A percentile compares a stretch with the other conserved stretches of the same genome.
Evolutionary conservation across 2,329 filamentous ascomycete species (phyloP).

Genomic region (Ophiostoma ulmi): DNA sequence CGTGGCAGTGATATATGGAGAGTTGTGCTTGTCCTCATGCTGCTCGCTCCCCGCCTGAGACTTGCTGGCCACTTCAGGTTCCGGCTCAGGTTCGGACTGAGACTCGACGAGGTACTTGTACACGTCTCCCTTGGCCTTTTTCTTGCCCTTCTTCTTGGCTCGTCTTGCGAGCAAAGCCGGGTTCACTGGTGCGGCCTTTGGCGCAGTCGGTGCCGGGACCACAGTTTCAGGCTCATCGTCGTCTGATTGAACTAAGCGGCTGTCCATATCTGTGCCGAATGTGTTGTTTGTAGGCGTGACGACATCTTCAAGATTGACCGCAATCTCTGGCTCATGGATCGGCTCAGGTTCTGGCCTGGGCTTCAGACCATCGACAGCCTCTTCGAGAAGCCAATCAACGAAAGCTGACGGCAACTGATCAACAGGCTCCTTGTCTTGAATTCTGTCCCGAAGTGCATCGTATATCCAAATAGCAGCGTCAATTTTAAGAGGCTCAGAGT

Average conservation of each 20-base stretch:
- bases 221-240: not conserved
- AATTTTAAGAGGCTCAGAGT: not conserved
- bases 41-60: not conserved
- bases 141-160: constrained; percentile 18
- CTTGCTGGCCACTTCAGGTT: not conserved
- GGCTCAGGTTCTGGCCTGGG: not conserved
- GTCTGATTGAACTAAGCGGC: not conserved
- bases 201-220: not conserved
- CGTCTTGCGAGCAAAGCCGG: constrained; percentile 6
- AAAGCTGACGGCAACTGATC: constrained; percentile 11
- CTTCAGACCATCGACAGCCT: not conserved
- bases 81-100: not conserved
- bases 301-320: not conserved
- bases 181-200: not conserved
- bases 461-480: constrained; percentile 24
- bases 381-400: constrained; percentile 22
- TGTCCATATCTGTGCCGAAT: not conserved
- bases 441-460: constrained; percentile 13
- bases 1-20: constrained; percentile 1
- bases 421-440: not conserved
- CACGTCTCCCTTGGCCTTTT: constrained; percentile 15
- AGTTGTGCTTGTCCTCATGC: constrained; percentile 1
- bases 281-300: not conserved
- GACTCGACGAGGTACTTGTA: constrained; percentile 9
- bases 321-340: not conserved